Base-by-base conservation (phyloP, 257 asterid genomes). In the Nicotiana noctiflora region DNA sequence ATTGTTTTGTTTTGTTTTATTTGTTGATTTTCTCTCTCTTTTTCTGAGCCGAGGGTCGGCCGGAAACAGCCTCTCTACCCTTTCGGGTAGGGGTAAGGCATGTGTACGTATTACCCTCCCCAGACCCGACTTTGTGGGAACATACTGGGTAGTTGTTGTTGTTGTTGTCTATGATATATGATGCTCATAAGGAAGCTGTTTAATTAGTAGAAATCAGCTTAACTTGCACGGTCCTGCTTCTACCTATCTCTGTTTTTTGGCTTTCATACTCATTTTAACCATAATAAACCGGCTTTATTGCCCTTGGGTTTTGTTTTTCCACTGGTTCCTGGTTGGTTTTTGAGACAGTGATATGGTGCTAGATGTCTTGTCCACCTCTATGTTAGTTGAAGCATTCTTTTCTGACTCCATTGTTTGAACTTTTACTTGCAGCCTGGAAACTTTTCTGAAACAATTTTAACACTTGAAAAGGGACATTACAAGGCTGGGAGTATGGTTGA, bases 391-490 rank as follows among this genome's bases (percentile, higher is more conserved):
- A 70, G 77, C 21, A 70, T 70, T 68, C 14, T 27, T 72, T 32
- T 70, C 49, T 70, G 37, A 70, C 77, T 44, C 75, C 51, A 8
- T 55, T 37, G 32, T 34, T 15, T 84, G 32, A 12, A 5, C 25
- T 21, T 70, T 52, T 79, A 27, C 1, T 62, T 81, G 86, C 89
- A 88, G 90, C 84, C 40, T 84, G 90, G 89, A 88, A 86, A 83
- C 80, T 82, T 68, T 80, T 86, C 29, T 88, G 84, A 86, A 81
- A 64, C 32, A 44, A 57, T 44, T 78, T n/a, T 34, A 62, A 25
- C 27, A 29, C 61, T 65, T 17, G 64, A 75, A 27, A 37, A 27
- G 53, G 53, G 46, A 32, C 44, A 8, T 15, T 14, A 1, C 12
- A 59, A 60, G 59, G 11, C 7, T 21, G 66, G 81, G 52, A 21